Base-by-base conservation (phyloP, 768 basidiomycete genomes). In the Albatrellus ellisii region DNA sequence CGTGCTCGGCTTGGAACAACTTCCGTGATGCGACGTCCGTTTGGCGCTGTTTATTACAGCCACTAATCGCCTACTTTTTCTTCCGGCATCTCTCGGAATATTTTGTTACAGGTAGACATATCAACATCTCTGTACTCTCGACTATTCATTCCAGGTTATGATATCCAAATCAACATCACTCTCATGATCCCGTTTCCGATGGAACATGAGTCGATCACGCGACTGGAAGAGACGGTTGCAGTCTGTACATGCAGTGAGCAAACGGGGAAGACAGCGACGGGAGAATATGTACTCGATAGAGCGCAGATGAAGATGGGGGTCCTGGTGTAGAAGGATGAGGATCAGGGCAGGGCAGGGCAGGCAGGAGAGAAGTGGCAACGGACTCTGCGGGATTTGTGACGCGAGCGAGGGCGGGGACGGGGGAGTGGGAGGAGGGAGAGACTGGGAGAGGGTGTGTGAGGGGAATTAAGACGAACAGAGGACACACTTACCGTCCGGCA, bases 261-360 rank as follows among this genome's bases (percentile, higher is more conserved):
- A 20, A 11, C 12, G 0, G 15, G 25, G 24, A 11, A 36, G 10
- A 1, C 22, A 1, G 4, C 6, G 6, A 6, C 10, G 11, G 12
- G 24, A 15, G 15, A 2, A 10, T 24, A 53, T 57, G 32, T 57
- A 78, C 79, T 69, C 51, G 70, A 59, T 26, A 80, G 62, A 3
- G 68, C 77, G 51, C 85, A 88, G 43, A 88, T 85, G 55, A 73
- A 84, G n/a, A 88, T 80, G 0, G 82, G 75, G 2, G 83, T 86
- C 47, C 85, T 87, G 44, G 4, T 18, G 37, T 36, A 39, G 25
- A 22, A 15, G 46, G 9, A 52, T 46, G 22, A 32, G 47, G 14
- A 38, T 31, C 22, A 11, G 25, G 6, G 7, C n/a, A 17, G 10
- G 14, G 5, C 15, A 15, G 28, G 25, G 17, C 7, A 24, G 14